Evolutionary conservation across 2,329 filamentous ascomycete species (phyloP), one percentile per base, ranked within the genome.

Genomic region (Reticulascus tulasneorum): DNA sequence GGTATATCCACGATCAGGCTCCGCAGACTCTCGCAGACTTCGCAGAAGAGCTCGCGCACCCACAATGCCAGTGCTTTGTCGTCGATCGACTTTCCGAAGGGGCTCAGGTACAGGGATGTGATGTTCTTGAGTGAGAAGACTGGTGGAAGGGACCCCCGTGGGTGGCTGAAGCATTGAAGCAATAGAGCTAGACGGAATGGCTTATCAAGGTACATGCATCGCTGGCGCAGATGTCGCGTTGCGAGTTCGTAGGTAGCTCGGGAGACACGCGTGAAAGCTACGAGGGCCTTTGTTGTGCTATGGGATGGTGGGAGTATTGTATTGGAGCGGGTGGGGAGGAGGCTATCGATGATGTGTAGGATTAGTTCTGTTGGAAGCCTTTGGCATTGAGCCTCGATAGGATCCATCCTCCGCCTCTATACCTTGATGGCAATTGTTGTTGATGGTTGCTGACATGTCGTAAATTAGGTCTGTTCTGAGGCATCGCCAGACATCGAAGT

Each of bases 1-100:
- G 70, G 69, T 45, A 74, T 70, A 38, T 69, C 58, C 26, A 75
- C 59, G 29, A 73, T 57, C 7, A 75, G 58, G 15, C 65, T 63
- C 27, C 52, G 58, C 28, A 76, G 57, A 7, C 62, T 61, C 15
- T 50, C 46, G 31, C 55, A 55, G 20, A 67, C 53, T 38, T 62
- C 56, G 37, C 52, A 58, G 31, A 75, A 58, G 2, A 75, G 54
- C 27, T 66, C 60, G 6, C 59, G 57, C 23, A 67, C 58, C 58
- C 58, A 62, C 15, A 46, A 47, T 1, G 67, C 64, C 15, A 59
- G 62, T 6, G 59, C 57, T 35, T 57, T 54, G 37, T 72, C 55
- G 35, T 68, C 60, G 12, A 68, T 47, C 12, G 51, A 51, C 6
- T 35, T 22, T 6, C 47, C 49, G 42, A 67, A 67, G 1, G 64